Evolutionary conservation across 352 stramenopile genomes (phyloP).

Genomic region (Hyaloperonospora arabidopsidis): DNA sequence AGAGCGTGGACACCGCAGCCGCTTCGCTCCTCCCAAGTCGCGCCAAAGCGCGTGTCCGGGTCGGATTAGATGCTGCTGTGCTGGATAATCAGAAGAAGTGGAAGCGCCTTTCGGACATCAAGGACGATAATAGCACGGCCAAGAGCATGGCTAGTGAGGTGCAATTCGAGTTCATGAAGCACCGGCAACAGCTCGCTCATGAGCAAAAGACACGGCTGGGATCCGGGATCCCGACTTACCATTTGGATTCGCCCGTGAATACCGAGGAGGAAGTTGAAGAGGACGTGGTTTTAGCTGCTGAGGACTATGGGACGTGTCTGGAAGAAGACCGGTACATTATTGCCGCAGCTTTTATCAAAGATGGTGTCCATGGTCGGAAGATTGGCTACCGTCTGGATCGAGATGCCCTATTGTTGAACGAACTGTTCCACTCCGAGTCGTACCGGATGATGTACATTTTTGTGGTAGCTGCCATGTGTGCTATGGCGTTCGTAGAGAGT

Average conservation of each 20-base stretch:
- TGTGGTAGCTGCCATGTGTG: constrained; percentile 53
- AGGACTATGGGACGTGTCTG: constrained; percentile 27
- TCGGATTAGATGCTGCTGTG: constrained; percentile 55
- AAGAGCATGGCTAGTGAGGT: constrained; percentile 82
- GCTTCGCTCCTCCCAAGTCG: constrained; percentile 15
- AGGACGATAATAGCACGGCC: constrained; percentile 70
- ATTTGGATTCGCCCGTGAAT: constrained; percentile 20
- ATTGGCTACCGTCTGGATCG: constrained; percentile 72
- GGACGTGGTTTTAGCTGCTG: constrained; percentile 24
- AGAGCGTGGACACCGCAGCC: background rate
- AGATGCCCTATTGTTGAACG: constrained; percentile 55
- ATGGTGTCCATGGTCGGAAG: constrained; percentile 78
- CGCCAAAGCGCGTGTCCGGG: constrained; percentile 33
- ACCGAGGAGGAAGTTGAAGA: constrained; percentile 16
- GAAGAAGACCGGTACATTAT: constrained; percentile 71
- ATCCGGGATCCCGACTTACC: constrained; percentile 35
- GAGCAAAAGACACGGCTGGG: constrained; percentile 31
- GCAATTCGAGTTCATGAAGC: constrained; percentile 58
- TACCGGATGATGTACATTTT: constrained; percentile 69
- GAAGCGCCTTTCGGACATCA: constrained; percentile 67
- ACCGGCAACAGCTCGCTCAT: constrained; percentile 41
- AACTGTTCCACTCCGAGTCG: constrained; percentile 64
- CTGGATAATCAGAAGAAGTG: constrained; percentile 80
- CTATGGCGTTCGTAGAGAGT: constrained; percentile 58
- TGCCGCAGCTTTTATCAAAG: constrained; percentile 68